These are phyloP conservation scores for Trametes maxima DNA, from an alignment of 768 basidiomycete genomes.

Conservation along the genomic window DNA sequence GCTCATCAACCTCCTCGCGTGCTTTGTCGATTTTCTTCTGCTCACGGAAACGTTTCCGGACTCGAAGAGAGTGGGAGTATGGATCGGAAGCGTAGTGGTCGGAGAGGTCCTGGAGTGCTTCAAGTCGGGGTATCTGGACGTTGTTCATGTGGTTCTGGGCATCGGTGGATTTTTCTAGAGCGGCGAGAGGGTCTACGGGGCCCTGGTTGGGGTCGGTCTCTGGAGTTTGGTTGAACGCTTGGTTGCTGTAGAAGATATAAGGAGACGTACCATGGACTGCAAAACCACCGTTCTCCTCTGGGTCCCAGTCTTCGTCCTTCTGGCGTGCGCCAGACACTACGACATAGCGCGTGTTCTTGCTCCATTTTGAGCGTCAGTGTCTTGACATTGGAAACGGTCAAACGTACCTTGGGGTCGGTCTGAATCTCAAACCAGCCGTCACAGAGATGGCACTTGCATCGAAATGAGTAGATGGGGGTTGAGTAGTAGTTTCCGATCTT, in stretches of 20 bases:
- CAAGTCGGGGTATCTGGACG: conserved; percentile 79
- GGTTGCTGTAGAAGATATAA: background rate
- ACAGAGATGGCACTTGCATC: conserved; percentile 98
- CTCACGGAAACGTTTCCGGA: conserved; percentile 81
- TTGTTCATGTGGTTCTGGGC: conserved; percentile 72
- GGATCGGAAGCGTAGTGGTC: conserved; percentile 86
- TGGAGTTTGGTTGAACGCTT: conserved; percentile 30
- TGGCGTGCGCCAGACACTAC: conserved; percentile 91
- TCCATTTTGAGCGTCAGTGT: background rate
- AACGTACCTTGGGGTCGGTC: conserved; percentile 89
- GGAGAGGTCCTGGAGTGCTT: conserved; percentile 75
- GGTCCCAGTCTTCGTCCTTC: conserved; percentile 97
- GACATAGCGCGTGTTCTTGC: conserved; percentile 92
- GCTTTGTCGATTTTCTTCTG: conserved; percentile 81
- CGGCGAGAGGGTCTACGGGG: conserved; percentile 81
- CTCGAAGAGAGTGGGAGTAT: conserved; percentile 72
- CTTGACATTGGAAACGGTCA: background rate
- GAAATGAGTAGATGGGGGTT: conserved; percentile 92
- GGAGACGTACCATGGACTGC: conserved; percentile 73
- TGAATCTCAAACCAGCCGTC: conserved; percentile 98
- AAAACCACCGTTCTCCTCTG: conserved; percentile 93
- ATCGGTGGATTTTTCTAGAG: conserved; percentile 86
- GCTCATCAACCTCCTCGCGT: conserved; percentile 69
- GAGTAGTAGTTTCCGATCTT: conserved; percentile 95
- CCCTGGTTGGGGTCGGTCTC: conserved; percentile 69